These are phyloP conservation scores for Ogataea angusta DNA, from an alignment of 805 yeast species.

Conservation along the genomic window DNA sequence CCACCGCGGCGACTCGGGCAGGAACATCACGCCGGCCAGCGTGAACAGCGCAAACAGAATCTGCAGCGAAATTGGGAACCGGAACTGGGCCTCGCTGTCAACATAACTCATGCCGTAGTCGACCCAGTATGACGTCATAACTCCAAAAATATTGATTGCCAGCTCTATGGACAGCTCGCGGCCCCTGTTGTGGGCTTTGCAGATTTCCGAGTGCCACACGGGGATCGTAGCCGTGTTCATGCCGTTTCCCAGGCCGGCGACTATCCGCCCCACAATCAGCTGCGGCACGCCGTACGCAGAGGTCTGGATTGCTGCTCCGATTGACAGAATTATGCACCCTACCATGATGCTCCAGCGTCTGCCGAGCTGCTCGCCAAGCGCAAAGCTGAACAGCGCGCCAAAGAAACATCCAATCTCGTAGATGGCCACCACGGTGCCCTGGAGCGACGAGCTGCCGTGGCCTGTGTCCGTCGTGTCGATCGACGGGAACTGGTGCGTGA, in stretches of 20 bases:
- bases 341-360: conserved; percentile 51
- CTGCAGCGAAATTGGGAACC: conserved; percentile 68
- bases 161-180: conserved; percentile 57
- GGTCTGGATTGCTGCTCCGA: conserved; percentile 58
- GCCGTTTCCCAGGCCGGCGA: conserved; percentile 72
- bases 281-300: conserved; percentile 44
- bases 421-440: conserved; percentile 47
- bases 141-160: conserved; percentile 68
- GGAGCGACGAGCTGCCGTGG: conserved; percentile 28
- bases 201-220: conserved; percentile 67
- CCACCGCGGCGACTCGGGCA: conserved; percentile 74
- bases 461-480: conserved; percentile 20
- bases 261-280: conserved; percentile 57
- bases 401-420: conserved; percentile 48
- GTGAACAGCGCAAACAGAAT: conserved; percentile 54
- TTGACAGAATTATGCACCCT: conserved; percentile 54
- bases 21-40: conserved; percentile 51
- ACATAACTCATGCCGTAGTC: conserved; percentile 58
- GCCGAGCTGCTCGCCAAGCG: conserved; percentile 51
- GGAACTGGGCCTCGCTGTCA: conserved; percentile 50
- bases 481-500: conserved; percentile 56
- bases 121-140: conserved; percentile 59
- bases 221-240: conserved; percentile 70
- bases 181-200: conserved; percentile 63
- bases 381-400: conserved; percentile 41